Percentiles rank a stretch among this genome's conserved stretches.
These are phyloP conservation scores for Wickerhamiella pararugosa DNA, from an alignment of 1,139 yeast species.

Conservation along the genomic window DNA sequence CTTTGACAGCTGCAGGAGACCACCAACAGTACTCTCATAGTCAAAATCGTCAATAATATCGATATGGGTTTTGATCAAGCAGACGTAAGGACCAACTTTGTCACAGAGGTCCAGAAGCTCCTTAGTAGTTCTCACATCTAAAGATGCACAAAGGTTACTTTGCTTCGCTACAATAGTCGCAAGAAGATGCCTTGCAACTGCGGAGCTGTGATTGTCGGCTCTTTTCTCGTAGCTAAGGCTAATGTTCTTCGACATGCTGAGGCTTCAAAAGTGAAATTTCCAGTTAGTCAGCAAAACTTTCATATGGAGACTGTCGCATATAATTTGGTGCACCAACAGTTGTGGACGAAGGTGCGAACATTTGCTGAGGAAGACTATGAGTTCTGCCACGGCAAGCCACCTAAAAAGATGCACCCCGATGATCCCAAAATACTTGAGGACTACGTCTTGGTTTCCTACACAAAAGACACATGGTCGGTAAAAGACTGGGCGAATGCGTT, in stretches of 20 bases:
- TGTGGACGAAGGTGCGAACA: conserved; percentile 33
- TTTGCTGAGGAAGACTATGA: conserved; percentile 11
- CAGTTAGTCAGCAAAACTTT: background rate
- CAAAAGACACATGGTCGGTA: conserved; percentile 23
- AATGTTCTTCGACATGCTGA: too few relatives aligned
- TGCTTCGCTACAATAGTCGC: conserved; percentile 62
- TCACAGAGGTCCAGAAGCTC: conserved; percentile 65
- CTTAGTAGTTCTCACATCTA: conserved; percentile 67
- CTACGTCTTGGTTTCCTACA: conserved; percentile 21
- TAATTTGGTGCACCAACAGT: conserved; percentile 39
- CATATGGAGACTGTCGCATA: conserved; percentile 6
- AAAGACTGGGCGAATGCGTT: conserved; percentile 23
- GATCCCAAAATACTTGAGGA: conserved; percentile 17
- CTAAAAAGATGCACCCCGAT: conserved; percentile 23
- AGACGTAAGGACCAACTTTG: conserved; percentile 75
- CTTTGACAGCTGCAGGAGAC: conserved; percentile 51
- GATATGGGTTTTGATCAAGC: conserved; percentile 86
- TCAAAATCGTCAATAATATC: conserved; percentile 85
- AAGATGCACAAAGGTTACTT: conserved; percentile 90
- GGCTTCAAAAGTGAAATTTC: too few relatives aligned
- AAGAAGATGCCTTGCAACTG: conserved; percentile 66
- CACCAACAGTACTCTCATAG: conserved; percentile 61
- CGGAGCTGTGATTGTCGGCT: conserved; percentile 55
- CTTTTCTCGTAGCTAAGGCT: conserved; percentile 38
- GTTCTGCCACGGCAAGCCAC: conserved; percentile 21